Conservation (phyloP, 139 green algal genomes). For the Zygnema circumcarinatum region DNA sequence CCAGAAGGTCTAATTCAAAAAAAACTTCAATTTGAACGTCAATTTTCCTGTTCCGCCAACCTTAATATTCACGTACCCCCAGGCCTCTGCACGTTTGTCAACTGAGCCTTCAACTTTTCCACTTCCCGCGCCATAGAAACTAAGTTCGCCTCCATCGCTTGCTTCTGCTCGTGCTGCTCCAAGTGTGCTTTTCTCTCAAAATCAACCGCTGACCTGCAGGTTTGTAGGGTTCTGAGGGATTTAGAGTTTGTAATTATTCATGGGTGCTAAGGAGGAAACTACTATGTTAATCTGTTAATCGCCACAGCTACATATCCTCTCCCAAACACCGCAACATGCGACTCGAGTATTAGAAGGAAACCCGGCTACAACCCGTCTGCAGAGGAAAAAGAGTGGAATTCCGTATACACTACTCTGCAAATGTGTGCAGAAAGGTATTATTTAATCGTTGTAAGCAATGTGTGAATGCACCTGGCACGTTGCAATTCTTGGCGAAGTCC, state of each 20-base stretch:
- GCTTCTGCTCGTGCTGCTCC: constrained; percentile 31
- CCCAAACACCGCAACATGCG: too few relatives aligned
- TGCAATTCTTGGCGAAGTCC: constrained; percentile 35
- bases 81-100: constrained; percentile 27
- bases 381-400: too few relatives aligned
- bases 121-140: constrained; percentile 34
- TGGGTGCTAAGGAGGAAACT: not conserved
- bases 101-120: constrained; percentile 40
- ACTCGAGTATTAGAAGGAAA: too few relatives aligned
- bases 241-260: not conserved
- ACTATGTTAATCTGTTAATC: not conserved
- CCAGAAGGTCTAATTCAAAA: too few relatives aligned
- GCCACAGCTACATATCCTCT: constrained; percentile 23
- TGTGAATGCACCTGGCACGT: constrained; percentile 29
- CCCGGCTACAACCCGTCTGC: too few relatives aligned
- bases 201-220: constrained; percentile 20
- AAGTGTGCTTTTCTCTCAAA: constrained; percentile 46
- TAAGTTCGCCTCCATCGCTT: constrained; percentile 43
- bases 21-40: too few relatives aligned
- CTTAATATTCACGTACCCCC: too few relatives aligned
- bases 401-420: not conserved
- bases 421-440: too few relatives aligned
- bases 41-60: too few relatives aligned
- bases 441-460: too few relatives aligned
- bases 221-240: too few relatives aligned